Percentiles rank a stretch among this genome's conserved stretches.
phyloP scores from a whole-genome alignment of 306 rosid species.

The Betula pendula region DNA sequence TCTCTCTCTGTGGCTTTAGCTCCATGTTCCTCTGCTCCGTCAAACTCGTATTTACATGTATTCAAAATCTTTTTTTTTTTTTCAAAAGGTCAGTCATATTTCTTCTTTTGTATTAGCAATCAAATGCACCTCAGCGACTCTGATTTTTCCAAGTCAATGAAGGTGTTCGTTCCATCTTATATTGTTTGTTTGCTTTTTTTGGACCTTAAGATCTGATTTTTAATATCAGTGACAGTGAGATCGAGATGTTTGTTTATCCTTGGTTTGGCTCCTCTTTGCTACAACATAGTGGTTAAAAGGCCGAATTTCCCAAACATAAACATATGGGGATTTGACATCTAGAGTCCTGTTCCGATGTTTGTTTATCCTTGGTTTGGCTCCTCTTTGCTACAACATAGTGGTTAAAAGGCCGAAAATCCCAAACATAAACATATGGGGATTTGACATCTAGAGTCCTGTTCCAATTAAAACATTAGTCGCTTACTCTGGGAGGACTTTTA shows the following conservation, averaged over 20 bases:
- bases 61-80: background rate
- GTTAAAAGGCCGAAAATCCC: background rate
- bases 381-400: background rate
- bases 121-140: no score
- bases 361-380: background rate
- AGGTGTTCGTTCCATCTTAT: background rate
- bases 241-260: background rate
- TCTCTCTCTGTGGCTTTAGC: background rate
- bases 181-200: background rate
- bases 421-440: background rate
- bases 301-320: background rate
- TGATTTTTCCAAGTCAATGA: background rate
- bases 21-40: background rate
- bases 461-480: background rate
- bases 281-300: background rate
- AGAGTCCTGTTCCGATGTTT: background rate
- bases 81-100: background rate
- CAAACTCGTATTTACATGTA: background rate
- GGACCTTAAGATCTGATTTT: background rate
- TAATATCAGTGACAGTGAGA: background rate
- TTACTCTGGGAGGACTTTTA: background rate
- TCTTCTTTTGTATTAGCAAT: background rate
- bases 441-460: background rate
- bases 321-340: background rate
- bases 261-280: background rate